These are phyloP conservation scores for Eucalyptus camaldulensis DNA, from an alignment of 345 rosid species.

Conservation along the genomic window DNA sequence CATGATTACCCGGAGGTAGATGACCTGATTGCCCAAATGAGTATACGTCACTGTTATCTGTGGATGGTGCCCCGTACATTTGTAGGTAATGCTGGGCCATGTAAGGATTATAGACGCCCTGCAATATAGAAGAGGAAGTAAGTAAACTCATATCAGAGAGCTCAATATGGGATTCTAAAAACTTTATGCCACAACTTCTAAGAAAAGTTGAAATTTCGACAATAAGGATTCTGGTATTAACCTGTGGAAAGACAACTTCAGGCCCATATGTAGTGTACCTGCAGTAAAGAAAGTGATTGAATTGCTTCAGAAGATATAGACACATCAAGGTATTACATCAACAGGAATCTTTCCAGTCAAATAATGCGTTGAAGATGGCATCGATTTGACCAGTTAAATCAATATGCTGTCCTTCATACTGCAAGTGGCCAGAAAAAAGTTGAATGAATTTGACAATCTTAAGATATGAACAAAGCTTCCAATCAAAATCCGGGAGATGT, in stretches of 20 bases:
- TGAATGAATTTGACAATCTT: background rate
- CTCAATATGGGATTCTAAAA: background rate
- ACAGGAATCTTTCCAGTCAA: background rate
- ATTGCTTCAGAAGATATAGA: background rate
- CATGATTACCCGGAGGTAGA: slow-evolving; percentile 4
- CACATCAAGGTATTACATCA: background rate
- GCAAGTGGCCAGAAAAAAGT: background rate
- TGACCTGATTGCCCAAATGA: slow-evolving; percentile 13
- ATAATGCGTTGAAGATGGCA: background rate
- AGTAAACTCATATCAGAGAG: background rate
- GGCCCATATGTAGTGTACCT: slow-evolving; percentile 21
- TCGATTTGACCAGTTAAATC: background rate
- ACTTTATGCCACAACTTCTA: background rate
- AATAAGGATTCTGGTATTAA: background rate
- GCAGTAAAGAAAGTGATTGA: slow-evolving; percentile 1
- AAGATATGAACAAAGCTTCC: background rate
- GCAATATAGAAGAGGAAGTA: background rate
- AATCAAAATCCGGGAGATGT: background rate
- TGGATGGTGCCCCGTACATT: slow-evolving; percentile 5
- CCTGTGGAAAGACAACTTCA: slow-evolving; percentile 17
- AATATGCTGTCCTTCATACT: background rate
- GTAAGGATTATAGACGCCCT: slow-evolving; percentile 20
- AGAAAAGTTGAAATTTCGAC: background rate
- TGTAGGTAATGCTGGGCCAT: slow-evolving; percentile 13
- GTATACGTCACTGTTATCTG: slow-evolving; percentile 1